These are phyloP conservation scores for Paecilomyces sp. DNA, from an alignment of 2,329 filamentous ascomycete species.

Conservation along the genomic window DNA sequence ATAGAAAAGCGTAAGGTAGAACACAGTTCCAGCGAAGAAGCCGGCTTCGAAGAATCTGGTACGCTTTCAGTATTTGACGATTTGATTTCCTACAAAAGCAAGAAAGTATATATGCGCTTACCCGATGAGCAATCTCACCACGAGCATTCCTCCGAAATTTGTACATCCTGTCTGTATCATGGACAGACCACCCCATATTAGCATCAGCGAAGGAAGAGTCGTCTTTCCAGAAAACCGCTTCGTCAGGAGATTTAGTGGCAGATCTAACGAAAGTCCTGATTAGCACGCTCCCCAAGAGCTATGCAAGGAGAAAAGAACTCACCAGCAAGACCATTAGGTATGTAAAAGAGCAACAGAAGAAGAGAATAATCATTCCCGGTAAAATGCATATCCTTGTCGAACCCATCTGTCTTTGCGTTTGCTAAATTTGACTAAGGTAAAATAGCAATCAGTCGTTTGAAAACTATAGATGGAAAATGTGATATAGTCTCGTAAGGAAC, in stretches of 20 bases:
- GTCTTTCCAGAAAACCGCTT: constrained; percentile 5
- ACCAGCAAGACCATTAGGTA: constrained; percentile 41
- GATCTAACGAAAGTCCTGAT: constrained; percentile 19
- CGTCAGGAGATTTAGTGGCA: constrained; percentile 34
- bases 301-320: background rate
- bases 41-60: background rate
- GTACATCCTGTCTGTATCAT: constrained; percentile 5
- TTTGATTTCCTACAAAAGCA: background rate
- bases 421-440: constrained; percentile 2
- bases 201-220: constrained; percentile 5
- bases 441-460: background rate
- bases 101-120: background rate
- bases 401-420: constrained; percentile 41
- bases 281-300: background rate
- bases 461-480: background rate
- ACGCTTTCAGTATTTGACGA: background rate
- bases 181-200: constrained; percentile 16
- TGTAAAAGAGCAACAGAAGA: constrained; percentile 42
- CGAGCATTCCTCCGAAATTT: constrained; percentile 7
- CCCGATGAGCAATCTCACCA: constrained; percentile 13
- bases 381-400: constrained; percentile 29
- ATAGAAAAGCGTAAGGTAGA: constrained; percentile 1
- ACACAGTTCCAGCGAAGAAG: background rate
- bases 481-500: background rate
- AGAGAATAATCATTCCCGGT: constrained; percentile 25